Evolutionary conservation across 2,329 filamentous ascomycete species (phyloP).

Genomic region (Clonostachys sp.): DNA sequence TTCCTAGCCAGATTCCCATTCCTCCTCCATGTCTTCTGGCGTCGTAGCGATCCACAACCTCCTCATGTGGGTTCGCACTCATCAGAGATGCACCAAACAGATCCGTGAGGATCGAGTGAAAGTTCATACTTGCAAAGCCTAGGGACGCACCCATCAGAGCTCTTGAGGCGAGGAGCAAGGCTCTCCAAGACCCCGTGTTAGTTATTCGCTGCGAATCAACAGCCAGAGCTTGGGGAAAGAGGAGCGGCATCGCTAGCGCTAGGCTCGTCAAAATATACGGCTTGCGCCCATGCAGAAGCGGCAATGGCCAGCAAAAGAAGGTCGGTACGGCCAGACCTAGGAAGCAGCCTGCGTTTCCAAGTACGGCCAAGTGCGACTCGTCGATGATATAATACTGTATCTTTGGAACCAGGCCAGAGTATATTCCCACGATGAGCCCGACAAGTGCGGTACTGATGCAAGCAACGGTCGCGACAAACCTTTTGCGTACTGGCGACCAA

Average conservation of each 20-base stretch:
- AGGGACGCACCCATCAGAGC: conserved; percentile 63
- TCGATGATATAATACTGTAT: conserved; percentile 76
- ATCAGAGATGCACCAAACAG: conserved; percentile 74
- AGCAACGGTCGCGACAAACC: conserved; percentile 62
- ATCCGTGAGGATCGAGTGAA: conserved; percentile 66
- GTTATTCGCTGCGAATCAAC: conserved; percentile 54
- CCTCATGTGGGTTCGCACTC: conserved; percentile 68
- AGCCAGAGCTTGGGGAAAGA: conserved; percentile 71
- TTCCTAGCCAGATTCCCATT: conserved; percentile 73
- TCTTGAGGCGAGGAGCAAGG: conserved; percentile 58
- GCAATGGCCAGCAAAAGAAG: conserved; percentile 68
- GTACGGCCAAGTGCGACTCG: conserved; percentile 59
- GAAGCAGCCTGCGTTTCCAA: conserved; percentile 72
- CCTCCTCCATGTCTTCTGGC: conserved; percentile 71
- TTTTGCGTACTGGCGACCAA: conserved; percentile 64
- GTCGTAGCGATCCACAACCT: conserved; percentile 62
- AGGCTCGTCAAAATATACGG: conserved; percentile 70
- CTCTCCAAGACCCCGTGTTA: conserved; percentile 49
- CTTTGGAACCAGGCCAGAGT: conserved; percentile 72
- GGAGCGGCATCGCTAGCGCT: conserved; percentile 63
- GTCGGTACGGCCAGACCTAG: conserved; percentile 66
- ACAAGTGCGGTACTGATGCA: conserved; percentile 71
- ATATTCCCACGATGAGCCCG: conserved; percentile 69
- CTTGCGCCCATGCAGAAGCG: conserved; percentile 71
- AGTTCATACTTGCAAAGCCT: conserved; percentile 76